Base-by-base conservation (phyloP, 192 early-diverging fungal species). In the Rhizoclosmatium globosum region DNA sequence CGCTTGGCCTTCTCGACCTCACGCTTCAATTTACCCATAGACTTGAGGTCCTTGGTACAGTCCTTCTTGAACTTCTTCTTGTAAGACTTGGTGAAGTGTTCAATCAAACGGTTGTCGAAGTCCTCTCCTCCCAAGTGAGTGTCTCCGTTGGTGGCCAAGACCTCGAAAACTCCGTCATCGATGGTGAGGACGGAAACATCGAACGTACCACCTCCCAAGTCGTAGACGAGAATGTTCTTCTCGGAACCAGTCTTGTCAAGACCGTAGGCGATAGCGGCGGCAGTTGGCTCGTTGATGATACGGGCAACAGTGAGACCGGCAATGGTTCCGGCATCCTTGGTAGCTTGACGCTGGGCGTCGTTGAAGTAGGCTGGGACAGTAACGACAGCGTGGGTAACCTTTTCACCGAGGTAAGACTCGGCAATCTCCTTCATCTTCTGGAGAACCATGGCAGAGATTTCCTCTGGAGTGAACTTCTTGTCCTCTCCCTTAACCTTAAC, bases 291-390 rank as follows among this genome's bases (percentile, higher is more conserved):
- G 88, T 96, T 95, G 88, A 96, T 92, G 80, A 96, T 94, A 84
- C 95, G 95, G 75, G 91, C 91, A 65, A 94, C 91, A 61, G 83
- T 93, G 62, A 96, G 85, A 71, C 94, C 94, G 64, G 94, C 92
- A 84, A 96, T 95, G 44, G 87, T 85, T 82, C 94, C 94, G 56
- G 94, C 93, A 80, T 95, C 94, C 88, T 95, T 94, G 85, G 95
- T 96, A 65, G 94, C 96, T 86, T 97, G 94, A 83, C 96, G 92
- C 89, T 97, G 95, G 57, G 94, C 94, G 78, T 98, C 94, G 89
- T 94, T 97, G 87, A 96, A 95, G 91, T 98, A 98, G 69, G 97
- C 97, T 66, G 97, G 97, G 75, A 99, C 97, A 47, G 97, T 99
- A 84, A 99, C 92, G 71, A 99, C 95, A 57, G 96, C 96, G 82